Conservation (phyloP, 805 yeast genomes). For the Ogataea methylovora region DNA sequence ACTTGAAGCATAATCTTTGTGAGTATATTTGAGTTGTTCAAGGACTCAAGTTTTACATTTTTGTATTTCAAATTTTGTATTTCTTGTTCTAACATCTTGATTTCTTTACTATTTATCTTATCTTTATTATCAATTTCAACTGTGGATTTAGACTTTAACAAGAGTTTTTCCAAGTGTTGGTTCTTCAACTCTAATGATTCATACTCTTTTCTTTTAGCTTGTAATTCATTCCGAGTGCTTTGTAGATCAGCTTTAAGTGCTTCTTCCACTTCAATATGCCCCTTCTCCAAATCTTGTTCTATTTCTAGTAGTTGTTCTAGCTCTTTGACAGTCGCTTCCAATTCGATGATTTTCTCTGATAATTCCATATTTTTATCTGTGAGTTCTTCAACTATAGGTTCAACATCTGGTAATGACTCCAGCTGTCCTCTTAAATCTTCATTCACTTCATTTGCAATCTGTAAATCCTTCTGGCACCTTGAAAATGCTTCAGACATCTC, state of each 20-base stretch:
- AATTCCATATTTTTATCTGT: constrained; percentile 30
- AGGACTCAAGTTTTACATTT: no score
- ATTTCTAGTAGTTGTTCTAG: constrained; percentile 42
- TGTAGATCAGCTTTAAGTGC: constrained; percentile 34
- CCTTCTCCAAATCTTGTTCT: constrained; percentile 42
- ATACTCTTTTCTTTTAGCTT: constrained; percentile 10
- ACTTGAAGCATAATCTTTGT: no score
- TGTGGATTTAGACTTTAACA: no score
- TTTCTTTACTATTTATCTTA: no score
- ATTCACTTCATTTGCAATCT: constrained; percentile 10
- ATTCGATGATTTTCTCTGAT: constrained; percentile 20
- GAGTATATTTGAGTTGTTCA: no score
- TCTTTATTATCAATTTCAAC: no score
- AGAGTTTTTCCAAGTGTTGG: constrained; percentile 27
- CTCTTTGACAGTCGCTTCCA: constrained; percentile 34
- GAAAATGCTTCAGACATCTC: no score
- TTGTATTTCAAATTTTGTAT: no score
- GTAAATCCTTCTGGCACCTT: no score
- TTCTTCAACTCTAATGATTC: constrained; percentile 15
- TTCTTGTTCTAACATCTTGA: no score
- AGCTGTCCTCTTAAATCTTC: constrained; percentile 20
- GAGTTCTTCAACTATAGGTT: constrained; percentile 25
- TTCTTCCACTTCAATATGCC: constrained; percentile 33
- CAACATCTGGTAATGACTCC: constrained; percentile 21
- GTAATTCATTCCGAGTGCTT: constrained; percentile 12